Base-by-base conservation (phyloP, 495 filamentous ascomycete species). In the Bryoglossum gracile region DNA sequence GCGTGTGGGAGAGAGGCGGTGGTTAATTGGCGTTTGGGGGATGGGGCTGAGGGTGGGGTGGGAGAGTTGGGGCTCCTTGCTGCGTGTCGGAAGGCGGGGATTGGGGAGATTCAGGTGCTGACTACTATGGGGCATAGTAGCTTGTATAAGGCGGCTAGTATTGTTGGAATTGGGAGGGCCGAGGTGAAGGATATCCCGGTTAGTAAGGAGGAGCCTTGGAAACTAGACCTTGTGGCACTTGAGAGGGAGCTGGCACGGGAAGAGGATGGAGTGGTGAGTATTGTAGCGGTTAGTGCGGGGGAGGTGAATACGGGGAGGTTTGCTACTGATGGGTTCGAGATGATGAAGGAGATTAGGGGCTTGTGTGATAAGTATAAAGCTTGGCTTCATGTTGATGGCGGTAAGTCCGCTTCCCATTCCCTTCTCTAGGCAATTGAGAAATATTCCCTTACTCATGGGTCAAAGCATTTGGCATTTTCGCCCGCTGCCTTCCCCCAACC, bases 271-370 rank as follows among this genome's bases (percentile, higher is more conserved):
- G 65, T 90, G 16, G 87, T 74, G 9, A 84, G 72, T 36, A 89
- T 97, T 46, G 74, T 95, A 2, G 84, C 74, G 11, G 67, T 94
- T 6, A 89, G 87, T 19, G 82, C 81, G 19, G 88, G 86, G 6
- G 91, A 97, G 68, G 87, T 96, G 30, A 96, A 97, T 56, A 94
- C 89, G 3, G 91, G 91, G 1, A 68, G 76, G 5, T 96, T 92
- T 65, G 86, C 86, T 2, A 86, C 81, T 14, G 63, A 64, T 19
- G 72, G 74, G 8, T 23, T 69, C 9, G 64, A 67, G 13, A 78
- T 88, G 10, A 77, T 95, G 73, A 64, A 62, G 35, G 62, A 69
- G 37, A 64, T 95, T 32, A 72, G 89, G 52, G 62, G 63, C 1
- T 57, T 95, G 19, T 89, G 85, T 35, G 83, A 90, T 58, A 67